Evolutionary conservation across 768 basidiomycete species (phyloP), one percentile per base, ranked within the genome.

Genomic region (Suillus spraguei): DNA sequence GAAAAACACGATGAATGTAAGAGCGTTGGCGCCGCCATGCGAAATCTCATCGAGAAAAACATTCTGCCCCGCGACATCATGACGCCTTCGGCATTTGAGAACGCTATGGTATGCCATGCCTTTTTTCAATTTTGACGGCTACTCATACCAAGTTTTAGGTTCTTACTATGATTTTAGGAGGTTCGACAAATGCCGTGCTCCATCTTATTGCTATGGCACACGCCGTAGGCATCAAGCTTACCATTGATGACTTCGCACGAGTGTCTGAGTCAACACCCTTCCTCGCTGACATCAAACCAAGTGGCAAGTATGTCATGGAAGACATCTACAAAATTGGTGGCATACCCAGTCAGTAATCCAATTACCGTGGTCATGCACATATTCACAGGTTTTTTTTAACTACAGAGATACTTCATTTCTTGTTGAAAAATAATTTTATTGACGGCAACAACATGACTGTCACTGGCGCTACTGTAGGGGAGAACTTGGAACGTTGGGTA

Each of bases 251-350:
- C 76, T 94, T 99, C 84, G 95, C 97, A 76, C 80, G 76, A 61
- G 94, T 99, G 60, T 97, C 95, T 7, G 96, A 99, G 75, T 87
- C 91, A 53, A 87, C 84, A 1, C 97, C 97, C 11, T 97, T 98
- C 85, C 82, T 99, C 66, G 96, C 97, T 28, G 93, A 99, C 77
- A 86, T 99, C 67, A 97, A 96, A 74, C 97, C 97, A 1, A 95
- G 93, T 66, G 97, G 97, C 42, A 95, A 95, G 78, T 99, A 98
- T 82, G 94, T 99, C 69, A 97, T 99, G 95, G 95, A 96, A 77
- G 93, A 99, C 71, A 87, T 99, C 10, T 88, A 93, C 84, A 93
- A 91, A 75, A 89, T 99, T 63, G 97, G 97, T 61, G 97, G 97
- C 62, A 95, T 96, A 68, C 97, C 97, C 5, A 92, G 95, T 97